Base-by-base conservation (phyloP, 1,284 basidiomycete species). In the Heterobasidion parviporum region DNA sequence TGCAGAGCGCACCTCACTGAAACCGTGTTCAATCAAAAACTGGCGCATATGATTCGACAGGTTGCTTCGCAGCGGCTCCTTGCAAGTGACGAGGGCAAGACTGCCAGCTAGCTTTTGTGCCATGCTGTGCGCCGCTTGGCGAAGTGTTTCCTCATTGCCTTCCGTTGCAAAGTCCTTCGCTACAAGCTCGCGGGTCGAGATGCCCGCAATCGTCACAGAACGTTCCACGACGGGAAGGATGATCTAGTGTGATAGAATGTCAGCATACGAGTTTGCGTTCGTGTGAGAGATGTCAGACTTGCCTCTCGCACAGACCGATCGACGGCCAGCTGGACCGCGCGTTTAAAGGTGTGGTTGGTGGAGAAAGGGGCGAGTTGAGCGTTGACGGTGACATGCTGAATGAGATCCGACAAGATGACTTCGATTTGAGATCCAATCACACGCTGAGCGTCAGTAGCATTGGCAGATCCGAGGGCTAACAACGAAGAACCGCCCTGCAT, bases 181-280 rank as follows among this genome's bases (percentile, higher is more conserved):
- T 34, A 98, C 92, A 8, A 99, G 79, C 70, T 99, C 97, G 45
- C 94, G 82, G 15, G 96, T 97, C 18, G 97, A 99, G 63, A 99
- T 98, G 35, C 94, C 93, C 8, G 97, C 97, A 63, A 99, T 99
- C 2, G 97, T 99, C 47, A 98, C 97, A n/a, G 94, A 98, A 57
- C 97, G 85, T 69, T 99, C 97, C 16, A 99, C 96, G 51, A 99
- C 96, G 4, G 97, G 97, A 15, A 95, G 78, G 62, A 99, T 96
- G 62, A 99, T 98, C 85, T 91, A 20, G 18, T 33, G 47, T 20
- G 14, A 12, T 41, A 20, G 3, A 48, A 16, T 9, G 15, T 38
- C 36, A 51, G 36, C 15, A 8, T 36, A 15, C 20, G 35, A 12
- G 26, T 26, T 26, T 26, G 26, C 26, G 26, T 26, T 26, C 26